phyloP scores from a whole-genome alignment of 495 filamentous ascomycete genomes.

The Trichoderma parareesei region DNA sequence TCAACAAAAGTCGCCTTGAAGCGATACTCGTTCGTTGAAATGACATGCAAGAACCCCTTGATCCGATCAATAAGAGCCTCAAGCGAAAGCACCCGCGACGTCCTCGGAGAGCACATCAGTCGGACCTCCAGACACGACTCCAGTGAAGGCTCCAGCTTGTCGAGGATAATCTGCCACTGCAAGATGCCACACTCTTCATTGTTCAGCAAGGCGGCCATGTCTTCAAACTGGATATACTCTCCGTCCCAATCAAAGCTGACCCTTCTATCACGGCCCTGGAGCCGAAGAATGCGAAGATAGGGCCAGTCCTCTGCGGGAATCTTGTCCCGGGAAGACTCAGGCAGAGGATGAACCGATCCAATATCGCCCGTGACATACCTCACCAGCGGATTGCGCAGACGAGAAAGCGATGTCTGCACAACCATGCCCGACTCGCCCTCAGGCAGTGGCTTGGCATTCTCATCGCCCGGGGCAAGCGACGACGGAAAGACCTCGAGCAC shows the following conservation, averaged over 20 bases:
- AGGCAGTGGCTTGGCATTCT: slow-evolving; percentile 10
- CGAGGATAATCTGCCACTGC: slow-evolving; percentile 31
- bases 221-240: slow-evolving; percentile 25
- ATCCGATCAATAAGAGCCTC: background rate
- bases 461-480: slow-evolving; percentile 9
- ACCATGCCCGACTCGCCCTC: slow-evolving; percentile 24
- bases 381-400: slow-evolving; percentile 31
- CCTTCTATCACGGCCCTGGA: slow-evolving; percentile 28
- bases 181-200: slow-evolving; percentile 21
- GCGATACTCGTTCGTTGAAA: background rate
- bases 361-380: slow-evolving; percentile 33
- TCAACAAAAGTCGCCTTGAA: background rate
- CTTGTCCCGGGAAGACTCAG: background rate
- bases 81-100: background rate
- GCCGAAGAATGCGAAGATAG: slow-evolving; percentile 17
- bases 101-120: slow-evolving; percentile 6
- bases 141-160: slow-evolving; percentile 16
- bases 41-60: background rate
- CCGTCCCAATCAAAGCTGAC: slow-evolving; percentile 30
- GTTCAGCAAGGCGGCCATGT: slow-evolving; percentile 16
- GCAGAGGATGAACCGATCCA: slow-evolving; percentile 26
- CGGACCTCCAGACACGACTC: slow-evolving; percentile 16
- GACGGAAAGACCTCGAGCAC: slow-evolving; percentile 24
- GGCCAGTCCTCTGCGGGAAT: slow-evolving; percentile 15
- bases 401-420: slow-evolving; percentile 30